A percentile compares a stretch with the other conserved stretches of the same genome.
Conservation (phyloP, 2,329 filamentous ascomycete species). For the Ambrosiella xylebori region DNA sequence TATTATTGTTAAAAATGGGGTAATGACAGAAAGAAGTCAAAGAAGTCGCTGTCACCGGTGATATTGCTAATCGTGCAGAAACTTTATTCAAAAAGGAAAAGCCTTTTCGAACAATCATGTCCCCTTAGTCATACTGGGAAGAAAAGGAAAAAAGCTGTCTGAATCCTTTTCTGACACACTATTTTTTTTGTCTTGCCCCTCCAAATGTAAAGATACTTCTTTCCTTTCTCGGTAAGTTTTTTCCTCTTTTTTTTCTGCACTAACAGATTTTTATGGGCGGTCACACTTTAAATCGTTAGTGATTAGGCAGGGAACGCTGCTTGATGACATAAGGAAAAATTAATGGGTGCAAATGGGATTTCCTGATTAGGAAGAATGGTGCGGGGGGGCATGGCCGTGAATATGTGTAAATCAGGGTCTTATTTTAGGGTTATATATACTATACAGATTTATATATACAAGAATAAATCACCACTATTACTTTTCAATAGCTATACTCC, state of each 20-base stretch:
- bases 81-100: neutral
- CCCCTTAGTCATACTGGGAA: neutral
- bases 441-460: neutral
- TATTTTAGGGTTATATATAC: neutral
- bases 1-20: no score
- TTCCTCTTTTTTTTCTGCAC: neutral
- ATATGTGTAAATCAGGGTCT: no score
- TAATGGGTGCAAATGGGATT: no score
- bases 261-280: neutral
- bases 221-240: neutral
- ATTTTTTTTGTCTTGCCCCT: neutral
- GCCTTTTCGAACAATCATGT: neutral
- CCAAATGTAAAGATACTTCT: neutral
- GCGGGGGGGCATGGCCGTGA: no score
- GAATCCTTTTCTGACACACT: neutral
- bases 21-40: no score
- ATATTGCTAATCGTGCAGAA: no score
- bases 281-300: neutral
- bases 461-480: neutral
- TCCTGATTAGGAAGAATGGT: no score
- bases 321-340: neutral
- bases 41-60: no score
- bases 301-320: neutral
- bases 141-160: neutral
- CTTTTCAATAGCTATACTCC: constrained; percentile 35